phyloP scores from a whole-genome alignment of 1,139 yeast species.

The Williopsis jadinii region DNA sequence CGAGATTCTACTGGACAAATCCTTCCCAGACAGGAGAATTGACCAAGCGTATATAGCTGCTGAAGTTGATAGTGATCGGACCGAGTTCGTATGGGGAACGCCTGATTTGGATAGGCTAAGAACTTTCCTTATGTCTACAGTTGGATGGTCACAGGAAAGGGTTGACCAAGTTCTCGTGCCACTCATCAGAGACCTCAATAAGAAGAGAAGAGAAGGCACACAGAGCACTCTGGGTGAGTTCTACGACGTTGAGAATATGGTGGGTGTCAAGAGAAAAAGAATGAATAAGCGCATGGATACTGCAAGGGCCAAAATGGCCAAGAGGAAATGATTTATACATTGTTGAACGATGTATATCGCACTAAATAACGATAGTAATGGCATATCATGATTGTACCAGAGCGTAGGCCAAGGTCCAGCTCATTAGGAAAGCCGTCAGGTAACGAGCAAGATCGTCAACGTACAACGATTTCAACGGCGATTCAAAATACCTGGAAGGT shows the following conservation, averaged over 20 bases:
- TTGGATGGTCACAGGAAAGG: slow-evolving; percentile 76
- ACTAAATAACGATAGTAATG: not conserved
- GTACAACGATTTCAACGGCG: slow-evolving; percentile 51
- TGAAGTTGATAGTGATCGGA: slow-evolving; percentile 74
- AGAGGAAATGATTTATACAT: slow-evolving; percentile 3
- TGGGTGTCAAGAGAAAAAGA: slow-evolving; percentile 32
- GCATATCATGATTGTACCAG: slow-evolving; percentile 33
- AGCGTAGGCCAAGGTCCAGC: slow-evolving; percentile 81
- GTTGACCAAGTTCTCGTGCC: slow-evolving; percentile 90
- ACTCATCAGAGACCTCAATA: slow-evolving; percentile 71
- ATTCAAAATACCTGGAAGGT: slow-evolving; percentile 42
- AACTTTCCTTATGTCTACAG: slow-evolving; percentile 55
- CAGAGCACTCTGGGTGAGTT: slow-evolving; percentile 55
- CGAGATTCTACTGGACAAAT: slow-evolving; percentile 38
- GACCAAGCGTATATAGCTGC: slow-evolving; percentile 71
- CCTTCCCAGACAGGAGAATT: slow-evolving; percentile 68
- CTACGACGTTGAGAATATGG: slow-evolving; percentile 36
- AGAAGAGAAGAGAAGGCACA: slow-evolving; percentile 44
- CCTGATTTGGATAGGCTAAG: slow-evolving; percentile 81
- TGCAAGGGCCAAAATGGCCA: slow-evolving; percentile 47
- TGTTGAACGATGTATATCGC: too few relatives aligned
- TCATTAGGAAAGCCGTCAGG: slow-evolving; percentile 66
- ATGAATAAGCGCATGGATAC: slow-evolving; percentile 47
- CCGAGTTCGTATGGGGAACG: slow-evolving; percentile 81
- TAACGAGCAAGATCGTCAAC: slow-evolving; percentile 50